Evolutionary conservation across 306 rosid species (phyloP).

Genomic region (Rosa persica): DNA sequence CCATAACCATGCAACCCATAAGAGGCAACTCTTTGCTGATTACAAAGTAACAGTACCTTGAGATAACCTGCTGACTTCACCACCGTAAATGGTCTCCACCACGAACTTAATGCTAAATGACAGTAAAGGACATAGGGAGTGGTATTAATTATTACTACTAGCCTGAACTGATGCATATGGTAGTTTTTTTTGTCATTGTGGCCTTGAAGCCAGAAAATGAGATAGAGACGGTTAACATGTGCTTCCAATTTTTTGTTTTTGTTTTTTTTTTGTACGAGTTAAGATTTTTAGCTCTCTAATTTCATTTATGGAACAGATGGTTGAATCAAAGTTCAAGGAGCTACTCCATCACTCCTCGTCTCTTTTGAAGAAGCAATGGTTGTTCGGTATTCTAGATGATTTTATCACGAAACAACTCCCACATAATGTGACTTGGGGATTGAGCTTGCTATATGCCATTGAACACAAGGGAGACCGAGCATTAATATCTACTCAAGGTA

Average conservation of each 20-base stretch:
- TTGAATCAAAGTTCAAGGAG: conserved; percentile 85
- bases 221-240: not conserved
- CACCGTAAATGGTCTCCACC: not conserved
- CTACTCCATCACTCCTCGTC: conserved; percentile 70
- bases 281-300: conserved; percentile 1
- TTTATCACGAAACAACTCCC: conserved; percentile 96
- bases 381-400: conserved; percentile 89
- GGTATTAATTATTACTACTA: not conserved
- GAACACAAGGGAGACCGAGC: conserved; percentile 94
- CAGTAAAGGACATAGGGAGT: not conserved
- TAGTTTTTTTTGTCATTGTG: not conserved
- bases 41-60: not conserved
- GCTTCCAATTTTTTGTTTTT: not conserved
- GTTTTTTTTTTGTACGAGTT: not conserved
- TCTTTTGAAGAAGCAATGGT: conserved; percentile 85
- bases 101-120: not conserved
- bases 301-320: conserved; percentile 60
- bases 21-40: not conserved
- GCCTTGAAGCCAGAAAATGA: not conserved
- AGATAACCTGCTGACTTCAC: not conserved
- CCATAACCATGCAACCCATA: not conserved
- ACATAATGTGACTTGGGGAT: conserved; percentile 96
- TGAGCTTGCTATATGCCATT: conserved; percentile 90
- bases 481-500: conserved; percentile 77
- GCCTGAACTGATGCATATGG: not conserved